Percentiles rank a stretch among this genome's conserved stretches.
phyloP scores from a whole-genome alignment of 441 rosid genomes.

The Brassica hybrid region DNA sequence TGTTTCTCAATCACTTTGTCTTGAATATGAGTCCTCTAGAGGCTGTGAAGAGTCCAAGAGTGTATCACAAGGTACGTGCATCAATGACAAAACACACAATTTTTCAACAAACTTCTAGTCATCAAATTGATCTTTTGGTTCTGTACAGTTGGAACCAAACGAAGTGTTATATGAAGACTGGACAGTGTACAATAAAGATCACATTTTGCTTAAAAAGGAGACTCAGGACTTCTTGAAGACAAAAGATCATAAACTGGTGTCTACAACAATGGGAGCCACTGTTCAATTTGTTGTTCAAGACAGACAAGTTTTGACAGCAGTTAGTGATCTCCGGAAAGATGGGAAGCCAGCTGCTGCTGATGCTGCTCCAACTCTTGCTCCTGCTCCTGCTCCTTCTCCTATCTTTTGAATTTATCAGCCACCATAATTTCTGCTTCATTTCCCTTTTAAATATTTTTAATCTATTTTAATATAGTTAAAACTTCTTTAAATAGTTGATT shows the following conservation, averaged over 20 bases:
- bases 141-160: slow-evolving; percentile 70
- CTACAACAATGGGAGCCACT: slow-evolving; percentile 56
- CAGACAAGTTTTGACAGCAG: slow-evolving; percentile 28
- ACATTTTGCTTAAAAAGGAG: slow-evolving; percentile 66
- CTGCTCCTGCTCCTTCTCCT: no score
- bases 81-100: neutral
- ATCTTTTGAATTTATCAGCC: no score
- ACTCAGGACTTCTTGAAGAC: slow-evolving; percentile 55
- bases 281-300: slow-evolving; percentile 73
- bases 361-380: neutral
- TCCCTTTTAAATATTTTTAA: no score
- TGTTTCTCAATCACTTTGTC: slow-evolving; percentile 72
- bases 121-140: neutral
- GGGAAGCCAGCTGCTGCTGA: slow-evolving; percentile 27
- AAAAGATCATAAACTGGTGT: slow-evolving; percentile 58
- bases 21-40: slow-evolving; percentile 68
- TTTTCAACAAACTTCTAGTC: neutral
- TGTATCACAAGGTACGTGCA: slow-evolving; percentile 65
- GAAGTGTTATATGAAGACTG: slow-evolving; percentile 66
- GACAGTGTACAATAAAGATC: slow-evolving; percentile 68
- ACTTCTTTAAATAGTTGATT: no score
- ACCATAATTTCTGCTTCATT: no score
- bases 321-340: slow-evolving; percentile 33
- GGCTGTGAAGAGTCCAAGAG: slow-evolving; percentile 81
- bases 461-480: no score